Percentiles rank a stretch among this genome's conserved stretches.
These are phyloP conservation scores for Pilatotrama ljubarskyi DNA, from an alignment of 768 basidiomycete genomes.

Conservation along the genomic window DNA sequence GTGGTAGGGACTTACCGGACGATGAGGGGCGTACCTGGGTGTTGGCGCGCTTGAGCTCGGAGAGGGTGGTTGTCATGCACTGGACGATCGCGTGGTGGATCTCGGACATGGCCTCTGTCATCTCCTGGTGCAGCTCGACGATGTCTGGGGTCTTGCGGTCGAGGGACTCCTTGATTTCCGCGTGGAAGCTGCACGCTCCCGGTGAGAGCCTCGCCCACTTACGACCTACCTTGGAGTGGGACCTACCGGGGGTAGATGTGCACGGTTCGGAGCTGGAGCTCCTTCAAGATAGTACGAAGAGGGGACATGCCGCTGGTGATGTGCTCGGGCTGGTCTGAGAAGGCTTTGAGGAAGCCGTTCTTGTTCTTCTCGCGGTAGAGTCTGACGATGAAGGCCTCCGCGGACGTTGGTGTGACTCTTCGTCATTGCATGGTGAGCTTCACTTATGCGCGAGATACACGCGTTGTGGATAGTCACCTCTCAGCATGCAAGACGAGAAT, in stretches of 20 bases:
- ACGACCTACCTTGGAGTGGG: not conserved
- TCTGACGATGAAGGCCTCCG: slow-evolving; percentile 92
- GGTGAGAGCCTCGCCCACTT: slow-evolving; percentile 10
- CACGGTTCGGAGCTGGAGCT: slow-evolving; percentile 85
- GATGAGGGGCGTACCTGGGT: slow-evolving; percentile 47
- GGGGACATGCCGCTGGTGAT: slow-evolving; percentile 93
- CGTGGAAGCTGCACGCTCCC: slow-evolving; percentile 74
- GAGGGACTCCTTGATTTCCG: slow-evolving; percentile 79
- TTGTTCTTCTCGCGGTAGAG: slow-evolving; percentile 89
- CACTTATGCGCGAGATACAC: not conserved
- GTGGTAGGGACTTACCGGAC: not conserved
- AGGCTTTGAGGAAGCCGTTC: slow-evolving; percentile 92
- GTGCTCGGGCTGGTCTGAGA: slow-evolving; percentile 94
- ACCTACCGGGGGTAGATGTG: slow-evolving; percentile 87
- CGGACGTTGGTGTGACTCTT: slow-evolving; percentile 80
- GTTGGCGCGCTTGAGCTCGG: slow-evolving; percentile 88
- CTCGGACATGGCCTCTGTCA: slow-evolving; percentile 86
- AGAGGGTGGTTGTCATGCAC: slow-evolving; percentile 89
- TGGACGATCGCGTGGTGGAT: slow-evolving; percentile 92
- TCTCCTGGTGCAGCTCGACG: slow-evolving; percentile 82
- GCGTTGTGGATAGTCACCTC: slow-evolving; percentile 47
- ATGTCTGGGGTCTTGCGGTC: slow-evolving; percentile 87
- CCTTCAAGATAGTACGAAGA: slow-evolving; percentile 88
- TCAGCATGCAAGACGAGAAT: slow-evolving; percentile 91
- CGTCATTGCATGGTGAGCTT: not conserved